Conservation (phyloP, 441 rosid genomes). For the Corymbia citriodora region DNA sequence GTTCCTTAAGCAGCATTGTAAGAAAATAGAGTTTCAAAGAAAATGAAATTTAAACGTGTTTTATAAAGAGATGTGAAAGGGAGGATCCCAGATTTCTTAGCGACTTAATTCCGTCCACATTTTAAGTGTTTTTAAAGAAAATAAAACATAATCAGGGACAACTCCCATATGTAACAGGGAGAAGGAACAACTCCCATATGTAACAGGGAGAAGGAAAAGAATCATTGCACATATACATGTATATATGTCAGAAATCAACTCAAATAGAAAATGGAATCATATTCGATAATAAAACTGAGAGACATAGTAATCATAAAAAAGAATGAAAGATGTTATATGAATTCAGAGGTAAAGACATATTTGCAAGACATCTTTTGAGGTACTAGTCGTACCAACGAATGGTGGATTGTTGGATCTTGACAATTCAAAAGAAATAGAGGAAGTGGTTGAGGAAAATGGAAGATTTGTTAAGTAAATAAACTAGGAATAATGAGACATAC, state of each 20-base stretch:
- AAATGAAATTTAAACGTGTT: background rate
- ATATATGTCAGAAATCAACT: background rate
- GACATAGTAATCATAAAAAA: background rate
- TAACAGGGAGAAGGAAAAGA: background rate
- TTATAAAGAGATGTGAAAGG: background rate
- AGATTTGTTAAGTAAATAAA: background rate
- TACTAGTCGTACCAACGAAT: background rate
- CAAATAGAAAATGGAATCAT: background rate
- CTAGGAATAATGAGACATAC: background rate
- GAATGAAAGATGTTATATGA: background rate
- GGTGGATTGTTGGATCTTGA: background rate
- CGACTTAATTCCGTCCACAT: background rate
- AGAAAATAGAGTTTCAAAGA: background rate
- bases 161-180: background rate
- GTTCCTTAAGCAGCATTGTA: background rate
- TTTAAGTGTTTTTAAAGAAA: background rate
- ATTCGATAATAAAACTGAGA: background rate
- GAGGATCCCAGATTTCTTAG: rapidly evolving
- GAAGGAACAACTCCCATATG: background rate
- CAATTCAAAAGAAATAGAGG: background rate
- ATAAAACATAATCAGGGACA: background rate
- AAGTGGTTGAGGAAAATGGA: background rate
- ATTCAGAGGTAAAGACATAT: background rate
- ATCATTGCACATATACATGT: background rate
- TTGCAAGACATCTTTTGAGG: background rate